Conservation (phyloP, 2,329 filamentous ascomycete species). For the Penicillium sp. region DNA sequence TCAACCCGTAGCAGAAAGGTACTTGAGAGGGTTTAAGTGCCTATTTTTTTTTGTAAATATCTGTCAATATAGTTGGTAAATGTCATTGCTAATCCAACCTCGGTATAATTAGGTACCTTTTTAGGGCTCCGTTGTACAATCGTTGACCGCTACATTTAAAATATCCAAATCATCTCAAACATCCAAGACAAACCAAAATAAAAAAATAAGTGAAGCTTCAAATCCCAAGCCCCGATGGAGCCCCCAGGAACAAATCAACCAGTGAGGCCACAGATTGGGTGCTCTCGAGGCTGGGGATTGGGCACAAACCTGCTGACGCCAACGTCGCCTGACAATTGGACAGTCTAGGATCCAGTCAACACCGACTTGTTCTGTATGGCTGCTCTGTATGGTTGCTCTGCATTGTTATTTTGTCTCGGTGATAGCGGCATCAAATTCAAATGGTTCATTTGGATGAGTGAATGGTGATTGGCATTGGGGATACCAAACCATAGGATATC, state of each 20-base stretch:
- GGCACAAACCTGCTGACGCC: conserved; percentile 17
- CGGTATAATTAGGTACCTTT: neutral
- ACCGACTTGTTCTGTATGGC: neutral
- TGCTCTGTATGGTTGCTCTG: neutral
- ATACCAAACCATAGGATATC: neutral
- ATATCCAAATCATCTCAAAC: neutral
- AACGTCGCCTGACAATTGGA: conserved; percentile 10
- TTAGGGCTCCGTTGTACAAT: neutral
- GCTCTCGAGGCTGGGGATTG: conserved; percentile 23
- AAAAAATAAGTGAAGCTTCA: conserved; percentile 23
- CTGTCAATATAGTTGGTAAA: neutral
- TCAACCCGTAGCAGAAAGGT: neutral
- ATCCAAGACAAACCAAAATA: neutral
- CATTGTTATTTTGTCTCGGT: neutral
- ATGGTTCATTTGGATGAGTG: neutral
- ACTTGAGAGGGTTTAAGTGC: too few relatives aligned
- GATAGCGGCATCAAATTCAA: neutral
- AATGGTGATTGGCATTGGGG: neutral
- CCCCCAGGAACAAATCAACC: conserved; percentile 8
- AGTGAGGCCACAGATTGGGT: conserved; percentile 25
- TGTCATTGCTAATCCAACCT: neutral
- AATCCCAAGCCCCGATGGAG: conserved; percentile 4
- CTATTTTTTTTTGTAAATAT: neutral
- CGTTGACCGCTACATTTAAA: conserved; percentile 11
- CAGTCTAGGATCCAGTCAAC: conserved; percentile 1